Percentiles rank a stretch among this genome's conserved stretches.
Conservation (phyloP, 768 basidiomycete genomes). For the Russula sp. region DNA sequence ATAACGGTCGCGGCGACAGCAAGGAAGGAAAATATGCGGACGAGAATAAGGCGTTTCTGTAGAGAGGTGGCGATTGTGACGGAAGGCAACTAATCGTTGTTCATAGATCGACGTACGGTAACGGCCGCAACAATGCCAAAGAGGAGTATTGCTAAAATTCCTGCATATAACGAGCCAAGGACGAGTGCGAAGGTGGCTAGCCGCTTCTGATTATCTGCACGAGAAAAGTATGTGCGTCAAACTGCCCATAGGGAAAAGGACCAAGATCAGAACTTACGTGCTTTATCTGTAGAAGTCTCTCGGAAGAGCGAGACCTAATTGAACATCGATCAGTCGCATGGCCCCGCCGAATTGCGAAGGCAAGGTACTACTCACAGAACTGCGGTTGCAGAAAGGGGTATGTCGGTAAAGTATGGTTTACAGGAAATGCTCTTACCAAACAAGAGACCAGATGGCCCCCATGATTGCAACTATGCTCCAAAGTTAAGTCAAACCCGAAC, state of each 20-base stretch:
- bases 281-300: constrained; percentile 42
- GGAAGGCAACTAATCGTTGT: background rate
- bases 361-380: constrained; percentile 7
- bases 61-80: background rate
- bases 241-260: background rate
- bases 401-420: constrained; percentile 4
- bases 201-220: constrained; percentile 38
- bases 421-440: constrained; percentile 45
- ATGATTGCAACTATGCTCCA: constrained; percentile 35
- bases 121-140: constrained; percentile 49
- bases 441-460: constrained; percentile 53
- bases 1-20: constrained; percentile 44
- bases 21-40: constrained; percentile 52
- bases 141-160: constrained; percentile 44
- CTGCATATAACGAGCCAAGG: constrained; percentile 53
- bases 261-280: constrained; percentile 36
- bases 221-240: background rate
- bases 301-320: constrained; percentile 57
- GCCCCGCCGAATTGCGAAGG: background rate
- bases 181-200: constrained; percentile 52
- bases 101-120: constrained; percentile 37
- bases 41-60: constrained; percentile 47
- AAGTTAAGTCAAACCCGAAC: background rate
- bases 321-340: background rate
- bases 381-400: constrained; percentile 31